Evolutionary conservation across 345 rosid genomes (phyloP).

Genomic region (Melaleuca alternifolia): DNA sequence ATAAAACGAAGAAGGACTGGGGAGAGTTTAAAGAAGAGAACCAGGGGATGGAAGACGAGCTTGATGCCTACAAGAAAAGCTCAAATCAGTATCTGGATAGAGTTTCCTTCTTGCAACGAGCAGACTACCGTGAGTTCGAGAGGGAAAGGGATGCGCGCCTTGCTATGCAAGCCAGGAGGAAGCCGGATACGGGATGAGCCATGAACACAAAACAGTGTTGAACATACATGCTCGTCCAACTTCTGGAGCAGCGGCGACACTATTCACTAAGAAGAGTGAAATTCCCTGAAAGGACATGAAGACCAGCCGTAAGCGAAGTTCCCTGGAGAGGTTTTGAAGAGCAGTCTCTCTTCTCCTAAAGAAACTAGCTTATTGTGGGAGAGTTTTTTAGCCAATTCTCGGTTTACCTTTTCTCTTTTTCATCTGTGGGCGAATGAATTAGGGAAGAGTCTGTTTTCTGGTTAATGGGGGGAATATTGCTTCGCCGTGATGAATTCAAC

Average conservation of each 20-base stretch:
- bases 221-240: neutral
- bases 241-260: neutral
- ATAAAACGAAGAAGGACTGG: slow-evolving; percentile 93
- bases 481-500: neutral
- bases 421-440: neutral
- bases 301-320: neutral
- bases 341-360: neutral
- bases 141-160: slow-evolving; percentile 94
- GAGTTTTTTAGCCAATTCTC: neutral
- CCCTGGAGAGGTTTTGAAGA: neutral
- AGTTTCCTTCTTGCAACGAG: slow-evolving; percentile 72
- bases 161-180: slow-evolving; percentile 61
- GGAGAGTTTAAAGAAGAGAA: slow-evolving; percentile 94
- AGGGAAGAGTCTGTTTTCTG: neutral
- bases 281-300: neutral
- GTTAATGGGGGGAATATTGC: neutral
- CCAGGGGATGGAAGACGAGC: slow-evolving; percentile 68
- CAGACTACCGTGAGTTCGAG: slow-evolving; percentile 85
- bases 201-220: neutral
- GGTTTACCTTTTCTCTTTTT: neutral
- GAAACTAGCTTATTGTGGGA: neutral
- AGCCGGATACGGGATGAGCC: slow-evolving; percentile 42
- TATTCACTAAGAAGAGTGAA: neutral
- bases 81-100: slow-evolving; percentile 81
- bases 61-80: slow-evolving; percentile 91